A percentile compares a stretch with the other conserved stretches of the same genome.
Conservation (phyloP, 2,329 filamentous ascomycete species). For the Phaeosphaeriaceae sp. region DNA sequence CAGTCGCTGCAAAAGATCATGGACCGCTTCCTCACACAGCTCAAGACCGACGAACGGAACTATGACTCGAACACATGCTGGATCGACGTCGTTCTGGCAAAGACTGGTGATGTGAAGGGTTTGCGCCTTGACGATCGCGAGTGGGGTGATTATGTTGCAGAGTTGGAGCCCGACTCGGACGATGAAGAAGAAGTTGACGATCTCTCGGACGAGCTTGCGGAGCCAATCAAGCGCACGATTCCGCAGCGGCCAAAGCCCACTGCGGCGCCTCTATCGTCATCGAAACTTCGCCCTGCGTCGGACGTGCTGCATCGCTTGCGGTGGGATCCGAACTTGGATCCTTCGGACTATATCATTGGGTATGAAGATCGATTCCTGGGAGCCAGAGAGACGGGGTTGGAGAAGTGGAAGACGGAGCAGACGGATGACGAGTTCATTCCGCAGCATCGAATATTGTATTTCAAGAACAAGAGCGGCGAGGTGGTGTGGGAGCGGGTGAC, state of each 20-base stretch:
- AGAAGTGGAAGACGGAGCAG: constrained; percentile 61
- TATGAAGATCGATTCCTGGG: constrained; percentile 63
- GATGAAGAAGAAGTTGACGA: constrained; percentile 37
- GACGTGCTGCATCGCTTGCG: constrained; percentile 59
- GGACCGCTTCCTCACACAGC: constrained; percentile 43
- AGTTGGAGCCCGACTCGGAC: constrained; percentile 50
- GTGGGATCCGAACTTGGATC: constrained; percentile 57
- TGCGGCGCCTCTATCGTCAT: constrained; percentile 28
- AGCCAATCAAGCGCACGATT: constrained; percentile 19
- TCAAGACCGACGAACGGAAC: constrained; percentile 43
- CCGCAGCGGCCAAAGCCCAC: constrained; percentile 23
- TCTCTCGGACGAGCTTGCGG: constrained; percentile 15
- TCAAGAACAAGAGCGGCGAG: constrained; percentile 50
- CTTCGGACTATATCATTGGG: constrained; percentile 58
- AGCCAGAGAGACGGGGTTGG: constrained; percentile 55
- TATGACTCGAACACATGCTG: constrained; percentile 46
- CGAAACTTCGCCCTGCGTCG: constrained; percentile 45
- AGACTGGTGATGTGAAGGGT: constrained; percentile 43
- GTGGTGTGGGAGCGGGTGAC: constrained; percentile 58
- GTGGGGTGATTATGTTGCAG: constrained; percentile 58
- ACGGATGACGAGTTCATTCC: constrained; percentile 66
- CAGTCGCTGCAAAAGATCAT: constrained; percentile 51
- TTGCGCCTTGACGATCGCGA: constrained; percentile 57
- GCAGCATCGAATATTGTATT: constrained; percentile 60
- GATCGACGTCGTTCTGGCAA: constrained; percentile 43